phyloP scores from a whole-genome alignment of 2,329 filamentous ascomycete species.

The Geosmithia morbida region DNA sequence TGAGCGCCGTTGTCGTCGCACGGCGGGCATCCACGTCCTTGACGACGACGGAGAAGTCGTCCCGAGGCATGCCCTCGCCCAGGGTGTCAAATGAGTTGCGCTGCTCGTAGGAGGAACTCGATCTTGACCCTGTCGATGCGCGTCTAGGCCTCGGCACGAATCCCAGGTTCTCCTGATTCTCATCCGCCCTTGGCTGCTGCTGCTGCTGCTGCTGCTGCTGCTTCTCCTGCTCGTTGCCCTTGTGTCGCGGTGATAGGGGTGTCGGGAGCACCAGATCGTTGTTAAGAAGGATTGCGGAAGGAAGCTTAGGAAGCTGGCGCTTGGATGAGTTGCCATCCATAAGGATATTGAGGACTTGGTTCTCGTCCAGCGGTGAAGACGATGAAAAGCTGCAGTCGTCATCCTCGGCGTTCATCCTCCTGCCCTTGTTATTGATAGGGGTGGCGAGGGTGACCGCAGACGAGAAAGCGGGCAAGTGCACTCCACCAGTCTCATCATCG shows the following conservation, averaged over 20 bases:
- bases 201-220: conserved; percentile 5
- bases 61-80: not conserved
- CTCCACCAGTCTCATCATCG: not conserved
- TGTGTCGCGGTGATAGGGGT: conserved; percentile 12
- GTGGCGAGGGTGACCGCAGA: not conserved
- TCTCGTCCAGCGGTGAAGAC: conserved; percentile 17
- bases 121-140: conserved; percentile 6
- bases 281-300: conserved; percentile 10
- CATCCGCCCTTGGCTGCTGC: conserved; percentile 1
- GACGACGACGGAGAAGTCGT: not conserved
- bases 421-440: not conserved
- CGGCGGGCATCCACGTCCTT: not conserved
- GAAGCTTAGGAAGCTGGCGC: conserved; percentile 14
- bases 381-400: conserved; percentile 2
- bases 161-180: not conserved
- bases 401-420: conserved; percentile 3
- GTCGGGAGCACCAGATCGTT: conserved; percentile 12
- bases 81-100: not conserved
- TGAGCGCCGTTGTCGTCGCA: not conserved
- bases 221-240: too few species aligned
- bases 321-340: conserved; percentile 8
- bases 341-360: conserved; percentile 17
- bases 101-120: conserved; percentile 12
- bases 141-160: not conserved
- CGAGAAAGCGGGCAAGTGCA: not conserved